These are phyloP conservation scores for Cynanchum wilfordii DNA, from an alignment of 257 asterid species.

Conservation along the genomic window DNA sequence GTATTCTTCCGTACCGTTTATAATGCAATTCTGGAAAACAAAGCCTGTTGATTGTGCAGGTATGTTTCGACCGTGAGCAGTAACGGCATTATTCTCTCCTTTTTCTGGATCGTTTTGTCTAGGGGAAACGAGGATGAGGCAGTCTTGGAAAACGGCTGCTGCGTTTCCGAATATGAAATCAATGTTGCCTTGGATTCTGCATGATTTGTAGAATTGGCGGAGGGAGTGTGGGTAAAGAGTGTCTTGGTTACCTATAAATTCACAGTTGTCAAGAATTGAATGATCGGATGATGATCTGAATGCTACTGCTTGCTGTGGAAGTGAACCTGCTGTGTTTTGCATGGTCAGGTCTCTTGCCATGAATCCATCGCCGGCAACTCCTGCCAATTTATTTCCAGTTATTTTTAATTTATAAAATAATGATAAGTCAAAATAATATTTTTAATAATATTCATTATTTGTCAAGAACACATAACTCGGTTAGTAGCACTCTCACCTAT, in stretches of 20 bases:
- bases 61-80: slow-evolving; percentile 52
- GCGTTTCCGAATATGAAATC: slow-evolving; percentile 58
- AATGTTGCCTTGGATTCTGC: slow-evolving; percentile 42
- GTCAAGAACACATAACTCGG: no score
- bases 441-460: no score
- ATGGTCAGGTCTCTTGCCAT: slow-evolving; percentile 45
- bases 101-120: slow-evolving; percentile 32
- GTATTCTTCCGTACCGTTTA: slow-evolving; percentile 48
- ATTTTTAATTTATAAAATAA: no score
- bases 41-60: slow-evolving; percentile 50
- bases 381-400: slow-evolving; percentile 25
- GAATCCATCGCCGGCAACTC: slow-evolving; percentile 52
- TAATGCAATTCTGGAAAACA: slow-evolving; percentile 35
- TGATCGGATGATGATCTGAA: slow-evolving; percentile 48
- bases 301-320: slow-evolving; percentile 54
- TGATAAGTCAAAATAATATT: no score
- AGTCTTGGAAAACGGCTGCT: slow-evolving; percentile 44
- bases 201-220: slow-evolving; percentile 52
- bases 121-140: slow-evolving; percentile 36
- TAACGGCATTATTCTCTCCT: slow-evolving; percentile 43
- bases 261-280: slow-evolving; percentile 41
- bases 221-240: slow-evolving; percentile 48
- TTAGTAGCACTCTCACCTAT: no score
- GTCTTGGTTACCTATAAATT: slow-evolving; percentile 54
- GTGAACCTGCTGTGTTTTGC: slow-evolving; percentile 43